Percentiles rank a stretch among this genome's conserved stretches.
These are phyloP conservation scores for Pleurotus tuber-regium DNA, from an alignment of 768 basidiomycete species.

Conservation along the genomic window DNA sequence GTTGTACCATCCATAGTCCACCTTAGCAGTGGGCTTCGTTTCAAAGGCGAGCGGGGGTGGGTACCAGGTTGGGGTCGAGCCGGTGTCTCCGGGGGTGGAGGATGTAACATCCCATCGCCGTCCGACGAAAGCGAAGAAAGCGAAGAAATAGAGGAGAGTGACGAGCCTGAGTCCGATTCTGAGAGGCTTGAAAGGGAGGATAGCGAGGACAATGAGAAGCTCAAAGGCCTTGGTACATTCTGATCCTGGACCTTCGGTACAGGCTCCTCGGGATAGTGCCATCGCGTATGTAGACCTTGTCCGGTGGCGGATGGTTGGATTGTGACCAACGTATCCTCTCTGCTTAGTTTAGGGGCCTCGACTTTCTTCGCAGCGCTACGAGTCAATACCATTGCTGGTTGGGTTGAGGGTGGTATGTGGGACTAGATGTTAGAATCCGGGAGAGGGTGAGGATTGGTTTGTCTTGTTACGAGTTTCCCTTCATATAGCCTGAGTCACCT, in stretches of 20 bases:
- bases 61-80: background rate
- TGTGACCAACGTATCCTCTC: constrained; percentile 4
- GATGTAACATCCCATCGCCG: background rate
- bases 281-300: constrained; percentile 10
- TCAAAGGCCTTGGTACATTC: background rate
- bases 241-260: background rate
- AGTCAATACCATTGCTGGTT: constrained; percentile 7
- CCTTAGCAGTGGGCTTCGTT: constrained; percentile 3
- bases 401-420: background rate
- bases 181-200: constrained; percentile 4
- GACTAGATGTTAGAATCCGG: background rate
- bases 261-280: constrained; percentile 7
- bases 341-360: background rate
- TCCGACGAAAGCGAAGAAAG: background rate
- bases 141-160: background rate
- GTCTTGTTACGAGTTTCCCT: no score
- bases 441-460: background rate
- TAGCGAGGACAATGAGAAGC: constrained; percentile 3
- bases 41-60: background rate
- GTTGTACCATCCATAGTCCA: constrained; percentile 5
- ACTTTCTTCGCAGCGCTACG: constrained; percentile 12
- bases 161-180: background rate
- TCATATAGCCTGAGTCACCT: no score
- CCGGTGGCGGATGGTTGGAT: constrained; percentile 11
- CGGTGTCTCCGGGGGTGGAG: constrained; percentile 4